Base-by-base conservation (phyloP, 73 alveolate species). In the Paramecium pentaurelia region DNA sequence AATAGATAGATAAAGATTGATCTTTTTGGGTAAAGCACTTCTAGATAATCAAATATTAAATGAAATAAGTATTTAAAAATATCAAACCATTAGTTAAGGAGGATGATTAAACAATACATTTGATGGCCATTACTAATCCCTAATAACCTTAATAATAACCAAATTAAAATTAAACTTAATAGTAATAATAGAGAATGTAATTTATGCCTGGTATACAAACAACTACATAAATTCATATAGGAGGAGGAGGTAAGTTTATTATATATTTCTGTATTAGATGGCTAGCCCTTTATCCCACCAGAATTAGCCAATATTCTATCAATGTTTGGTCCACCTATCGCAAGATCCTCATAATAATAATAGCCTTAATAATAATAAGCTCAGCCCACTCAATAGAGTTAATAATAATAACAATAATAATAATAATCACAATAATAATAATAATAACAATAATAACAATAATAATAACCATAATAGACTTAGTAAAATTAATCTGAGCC, bases 1-100 rank as follows among this genome's bases (percentile, higher is more conserved):
- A 71, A 71, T 71, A 71, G 86, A 71, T 71, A 27, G 86, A 71
- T 34, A 71, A 71, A 71, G 86, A 71, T 71, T 71, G 54, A 71
- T 71, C 86, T 71, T 73, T 73, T 73, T 73, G 47, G 87, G 64
- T 12, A 73, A 73, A 25, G 87, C 60, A 9, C 87, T 37, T 30
- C 11, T n/a, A 37, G 36, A 73, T 38, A n/a, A 3, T 73, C 47
- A 73, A 18, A 37, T 37, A 40, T 44, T 37, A 20, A 9, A 12
- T 32, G 87, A 73, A 9, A 30, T 73, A 73, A 36, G 87, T 73
- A 32, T 34, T 32, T 32, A 25, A 71, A 30, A 7, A 32, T 11
- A 73, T 40, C 25, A 16, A 12, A 37, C 16, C 12, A 12, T 36
- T 73, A 73, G 87, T 73, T 38, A 73, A 73, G 87, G 87, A 73